Conservation (phyloP, 345 rosid genomes). For the Orychophragmus violaceus region DNA sequence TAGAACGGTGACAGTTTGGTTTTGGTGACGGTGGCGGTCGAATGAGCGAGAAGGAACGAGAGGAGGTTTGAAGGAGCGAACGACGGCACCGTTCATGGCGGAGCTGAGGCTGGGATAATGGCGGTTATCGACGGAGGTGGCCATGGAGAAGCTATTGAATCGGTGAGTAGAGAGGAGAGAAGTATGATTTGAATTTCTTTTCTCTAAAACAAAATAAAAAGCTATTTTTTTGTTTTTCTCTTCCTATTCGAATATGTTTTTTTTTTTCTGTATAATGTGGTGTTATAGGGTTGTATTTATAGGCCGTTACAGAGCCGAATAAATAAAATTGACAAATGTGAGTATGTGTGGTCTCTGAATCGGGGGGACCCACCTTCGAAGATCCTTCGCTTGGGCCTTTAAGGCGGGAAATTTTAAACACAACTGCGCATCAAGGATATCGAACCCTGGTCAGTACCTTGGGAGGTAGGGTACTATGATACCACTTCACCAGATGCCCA, state of each 20-base stretch:
- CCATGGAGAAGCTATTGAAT: constrained; percentile 38
- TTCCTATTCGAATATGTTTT: neutral
- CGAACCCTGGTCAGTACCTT: constrained; percentile 40
- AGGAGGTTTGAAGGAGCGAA: constrained; percentile 44
- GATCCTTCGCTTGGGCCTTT: constrained; percentile 22
- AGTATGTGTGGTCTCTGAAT: constrained; percentile 14
- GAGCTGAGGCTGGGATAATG: constrained; percentile 49
- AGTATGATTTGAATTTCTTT: neutral
- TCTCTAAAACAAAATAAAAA: neutral
- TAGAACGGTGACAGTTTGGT: constrained; percentile 16
- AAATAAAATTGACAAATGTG: constrained; percentile 16
- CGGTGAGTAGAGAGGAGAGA: constrained; percentile 11
- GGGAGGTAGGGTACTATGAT: constrained; percentile 82
- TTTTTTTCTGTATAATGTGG: neutral
- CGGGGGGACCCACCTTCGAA: neutral
- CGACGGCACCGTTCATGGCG: constrained; percentile 51
- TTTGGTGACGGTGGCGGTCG: constrained; percentile 32
- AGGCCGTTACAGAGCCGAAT: constrained; percentile 2
- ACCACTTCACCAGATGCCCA: constrained; percentile 51
- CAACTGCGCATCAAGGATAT: neutral
- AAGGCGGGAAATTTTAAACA: constrained; percentile 17
- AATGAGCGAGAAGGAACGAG: constrained; percentile 28
- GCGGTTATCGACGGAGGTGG: constrained; percentile 76
- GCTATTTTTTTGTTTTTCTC: neutral
- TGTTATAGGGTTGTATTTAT: constrained; percentile 23